Conservation (phyloP, 495 filamentous ascomycete species). For the Penicillium diatomitis region DNA sequence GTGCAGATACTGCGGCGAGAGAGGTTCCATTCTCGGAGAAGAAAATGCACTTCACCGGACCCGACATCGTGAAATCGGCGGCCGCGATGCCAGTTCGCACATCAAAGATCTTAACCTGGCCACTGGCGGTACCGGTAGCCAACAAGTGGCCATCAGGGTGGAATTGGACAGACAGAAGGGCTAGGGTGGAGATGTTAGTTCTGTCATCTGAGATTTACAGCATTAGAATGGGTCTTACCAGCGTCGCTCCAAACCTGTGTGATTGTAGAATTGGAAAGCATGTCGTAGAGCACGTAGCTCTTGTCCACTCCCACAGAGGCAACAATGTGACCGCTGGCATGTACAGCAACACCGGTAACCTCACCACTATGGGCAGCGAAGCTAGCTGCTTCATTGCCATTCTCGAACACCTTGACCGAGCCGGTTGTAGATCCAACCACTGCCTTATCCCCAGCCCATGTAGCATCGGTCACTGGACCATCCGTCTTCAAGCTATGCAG, state of each 20-base stretch:
- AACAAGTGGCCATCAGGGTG: constrained; percentile 96
- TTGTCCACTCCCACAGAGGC: constrained; percentile 88
- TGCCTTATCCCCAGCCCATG: constrained; percentile 65
- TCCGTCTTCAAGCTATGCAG: constrained; percentile 55
- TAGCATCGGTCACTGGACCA: constrained; percentile 65
- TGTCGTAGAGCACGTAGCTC: constrained; percentile 86
- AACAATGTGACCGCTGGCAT: constrained; percentile 76
- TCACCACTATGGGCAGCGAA: constrained; percentile 74
- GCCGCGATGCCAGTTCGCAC: constrained; percentile 62
- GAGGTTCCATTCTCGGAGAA: constrained; percentile 99
- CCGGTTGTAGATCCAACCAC: constrained; percentile 70
- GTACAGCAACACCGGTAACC: constrained; percentile 65
- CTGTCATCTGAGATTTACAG: neutral
- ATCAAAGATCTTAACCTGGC: constrained; percentile 79
- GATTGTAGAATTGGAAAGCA: constrained; percentile 53
- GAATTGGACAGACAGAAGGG: constrained; percentile 70
- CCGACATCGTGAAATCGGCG: constrained; percentile 57
- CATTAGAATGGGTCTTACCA: constrained; percentile 45
- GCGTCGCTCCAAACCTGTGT: constrained; percentile 74
- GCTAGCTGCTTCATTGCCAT: constrained; percentile 51
- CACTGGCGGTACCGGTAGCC: constrained; percentile 65
- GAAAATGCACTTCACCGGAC: constrained; percentile 59
- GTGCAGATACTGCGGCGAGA: constrained; percentile 69
- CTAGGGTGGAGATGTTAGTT: constrained; percentile 35
- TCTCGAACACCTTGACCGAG: constrained; percentile 66